Conservation (phyloP, 2,329 filamentous ascomycete genomes). For the Berkeleyomyces basicola region DNA sequence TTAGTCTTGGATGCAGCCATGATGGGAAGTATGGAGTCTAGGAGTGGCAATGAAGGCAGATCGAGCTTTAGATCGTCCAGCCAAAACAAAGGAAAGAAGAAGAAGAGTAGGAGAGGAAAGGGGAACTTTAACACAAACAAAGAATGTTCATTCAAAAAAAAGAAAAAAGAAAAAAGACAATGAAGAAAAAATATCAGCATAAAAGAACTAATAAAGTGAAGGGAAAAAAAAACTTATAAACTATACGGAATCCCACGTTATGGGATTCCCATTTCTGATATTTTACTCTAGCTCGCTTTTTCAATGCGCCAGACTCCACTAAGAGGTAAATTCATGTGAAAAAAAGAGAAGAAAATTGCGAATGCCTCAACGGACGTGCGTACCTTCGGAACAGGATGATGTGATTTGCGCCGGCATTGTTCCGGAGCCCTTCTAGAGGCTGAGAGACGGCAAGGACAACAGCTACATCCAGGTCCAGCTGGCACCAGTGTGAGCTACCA, state of each 20-base stretch:
- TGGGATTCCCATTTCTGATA: not conserved
- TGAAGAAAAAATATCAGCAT: not conserved
- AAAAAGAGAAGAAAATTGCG: not conserved
- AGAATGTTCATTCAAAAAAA: not conserved
- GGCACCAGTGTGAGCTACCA: too few species aligned
- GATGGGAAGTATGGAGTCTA: not conserved
- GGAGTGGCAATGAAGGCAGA: not conserved
- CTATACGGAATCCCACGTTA: not conserved
- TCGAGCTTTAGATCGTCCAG: not conserved
- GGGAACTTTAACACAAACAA: not conserved
- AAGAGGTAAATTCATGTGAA: not conserved
- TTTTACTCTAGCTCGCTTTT: not conserved
- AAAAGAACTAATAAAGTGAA: not conserved
- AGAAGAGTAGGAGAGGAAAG: not conserved
- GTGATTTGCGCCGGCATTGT: not conserved
- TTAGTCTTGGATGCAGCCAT: constrained; percentile 1
- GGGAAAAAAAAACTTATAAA: not conserved
- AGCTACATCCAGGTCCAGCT: too few species aligned
- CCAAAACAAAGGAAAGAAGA: not conserved
- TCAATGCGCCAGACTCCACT: not conserved
- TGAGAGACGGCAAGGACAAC: not conserved
- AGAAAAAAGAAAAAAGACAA: not conserved
- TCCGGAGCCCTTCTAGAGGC: not conserved
- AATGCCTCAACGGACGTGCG: not conserved
- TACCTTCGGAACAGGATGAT: not conserved